Evolutionary conservation across 2,329 filamentous ascomycete species (phyloP), one percentile per base, ranked within the genome.

Genomic region (Purpureocillium lavendulum): DNA sequence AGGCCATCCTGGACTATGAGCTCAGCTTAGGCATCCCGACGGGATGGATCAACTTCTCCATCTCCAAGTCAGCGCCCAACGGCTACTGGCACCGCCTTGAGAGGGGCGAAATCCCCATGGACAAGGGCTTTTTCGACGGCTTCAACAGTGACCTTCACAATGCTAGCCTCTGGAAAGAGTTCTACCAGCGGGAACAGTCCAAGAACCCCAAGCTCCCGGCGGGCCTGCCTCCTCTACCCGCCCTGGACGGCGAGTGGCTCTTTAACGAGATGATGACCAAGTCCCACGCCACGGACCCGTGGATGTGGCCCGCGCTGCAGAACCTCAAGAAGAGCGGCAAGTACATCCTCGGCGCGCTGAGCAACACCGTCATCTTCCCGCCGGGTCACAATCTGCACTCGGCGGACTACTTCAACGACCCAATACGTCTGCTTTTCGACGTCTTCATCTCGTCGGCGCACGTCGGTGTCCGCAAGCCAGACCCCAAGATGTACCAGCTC

Each of bases 1-100:
- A 94, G 66, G 81, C 86, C 2, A 97, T 98, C 52, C 72, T 94
- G 41, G 84, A 94, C 63, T 96, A 96, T 59, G 92, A 97, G 59
- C 66, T 81, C 39, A 67, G 74, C 44, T 70, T 85, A 41, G 72
- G 73, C 31, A 90, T 97, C 36, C 90, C 89, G 1, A 72, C 80
- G 4, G 90, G 89, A 55, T 97, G 88, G 82, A 74, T 97, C 52
- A 97, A 97, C 67, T 82, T 84, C 64, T 84, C 84, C 50, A 92
- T 97, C 55, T 87, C 87, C 38, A 75, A 76, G 51, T 80, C 83
- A 3, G 77, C 82, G 0, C 88, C 87, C 2, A 65, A 80, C 48
- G 92, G 92, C 31, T 82, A 78, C 56, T 97, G 90, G 90, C 88
- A 95, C 55, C 77, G 75, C 33, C 73, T 97, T 34, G 92, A 98